Evolutionary conservation across 2,329 filamentous ascomycete genomes (phyloP).

Genomic region (Fusarium globosum): DNA sequence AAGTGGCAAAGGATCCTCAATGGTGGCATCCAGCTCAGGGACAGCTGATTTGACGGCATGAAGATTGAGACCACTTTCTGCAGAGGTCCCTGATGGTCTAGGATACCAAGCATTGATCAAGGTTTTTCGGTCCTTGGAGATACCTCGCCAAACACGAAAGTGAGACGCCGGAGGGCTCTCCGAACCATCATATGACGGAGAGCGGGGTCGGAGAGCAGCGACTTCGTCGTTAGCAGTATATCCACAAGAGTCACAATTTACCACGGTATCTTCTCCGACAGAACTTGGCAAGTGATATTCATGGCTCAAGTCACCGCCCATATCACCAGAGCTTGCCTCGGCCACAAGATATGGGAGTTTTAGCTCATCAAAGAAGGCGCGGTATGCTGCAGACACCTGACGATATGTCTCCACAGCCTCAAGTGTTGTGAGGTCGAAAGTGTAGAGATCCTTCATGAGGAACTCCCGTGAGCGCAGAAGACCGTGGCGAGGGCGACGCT

Average conservation of each 20-base stretch:
- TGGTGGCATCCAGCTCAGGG: constrained; percentile 76
- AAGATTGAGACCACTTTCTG: constrained; percentile 56
- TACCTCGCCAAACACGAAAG: constrained; percentile 67
- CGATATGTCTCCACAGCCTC: constrained; percentile 85
- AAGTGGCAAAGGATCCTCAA: constrained; percentile 67
- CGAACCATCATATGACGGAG: background rate
- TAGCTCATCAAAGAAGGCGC: constrained; percentile 81
- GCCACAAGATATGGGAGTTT: constrained; percentile 87
- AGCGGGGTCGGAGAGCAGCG: constrained; percentile 56
- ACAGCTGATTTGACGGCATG: constrained; percentile 73
- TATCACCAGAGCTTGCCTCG: constrained; percentile 92
- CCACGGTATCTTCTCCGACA: constrained; percentile 86
- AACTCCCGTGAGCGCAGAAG: constrained; percentile 91
- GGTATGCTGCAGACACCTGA: constrained; percentile 78
- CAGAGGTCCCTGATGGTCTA: constrained; percentile 41
- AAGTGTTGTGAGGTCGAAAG: constrained; percentile 78
- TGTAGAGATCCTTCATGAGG: constrained; percentile 98
- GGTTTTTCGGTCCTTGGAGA: constrained; percentile 74
- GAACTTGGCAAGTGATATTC: constrained; percentile 88
- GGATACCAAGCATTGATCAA: constrained; percentile 78
- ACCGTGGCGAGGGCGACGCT: constrained; percentile 87
- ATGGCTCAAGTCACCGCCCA: constrained; percentile 92
- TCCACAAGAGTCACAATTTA: constrained; percentile 78
- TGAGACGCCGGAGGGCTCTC: constrained; percentile 15
- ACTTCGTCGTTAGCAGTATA: constrained; percentile 91